Evolutionary conservation across 495 filamentous ascomycete species (phyloP).

Genomic region (Platismatia glauca): DNA sequence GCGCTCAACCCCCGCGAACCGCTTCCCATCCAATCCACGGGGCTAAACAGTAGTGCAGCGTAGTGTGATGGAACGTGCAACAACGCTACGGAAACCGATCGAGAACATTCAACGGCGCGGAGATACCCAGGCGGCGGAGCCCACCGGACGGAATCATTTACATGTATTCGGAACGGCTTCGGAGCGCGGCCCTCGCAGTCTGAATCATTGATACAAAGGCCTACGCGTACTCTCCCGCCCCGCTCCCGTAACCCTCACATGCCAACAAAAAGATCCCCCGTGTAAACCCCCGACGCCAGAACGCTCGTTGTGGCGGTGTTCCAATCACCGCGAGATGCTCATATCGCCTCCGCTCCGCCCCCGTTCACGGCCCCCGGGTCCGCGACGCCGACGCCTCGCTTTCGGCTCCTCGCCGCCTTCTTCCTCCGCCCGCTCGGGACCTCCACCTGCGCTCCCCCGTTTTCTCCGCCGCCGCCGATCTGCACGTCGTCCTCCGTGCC

Average conservation of each 20-base stretch:
- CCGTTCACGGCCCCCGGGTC: constrained; percentile 8
- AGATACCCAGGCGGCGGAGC: too few species aligned
- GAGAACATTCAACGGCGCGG: too few species aligned
- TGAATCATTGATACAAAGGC: background rate
- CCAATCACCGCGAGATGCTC: background rate
- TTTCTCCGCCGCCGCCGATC: constrained; percentile 37
- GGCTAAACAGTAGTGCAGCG: too few species aligned
- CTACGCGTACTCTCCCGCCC: background rate
- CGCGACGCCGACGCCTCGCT: constrained; percentile 17
- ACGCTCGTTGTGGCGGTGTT: background rate
- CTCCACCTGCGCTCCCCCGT: constrained; percentile 33
- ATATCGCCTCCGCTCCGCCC: constrained; percentile 2
- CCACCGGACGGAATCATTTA: background rate
- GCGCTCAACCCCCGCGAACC: too few species aligned
- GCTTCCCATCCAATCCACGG: too few species aligned
- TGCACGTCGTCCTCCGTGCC: constrained; percentile 29
- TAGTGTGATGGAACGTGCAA: too few species aligned
- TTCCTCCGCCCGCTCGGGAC: constrained; percentile 39
- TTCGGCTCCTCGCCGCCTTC: constrained; percentile 43
- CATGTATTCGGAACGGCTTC: background rate
- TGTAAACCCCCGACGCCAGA: background rate
- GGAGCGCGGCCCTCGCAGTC: background rate
- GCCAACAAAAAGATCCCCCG: background rate
- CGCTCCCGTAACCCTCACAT: background rate
- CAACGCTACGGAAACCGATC: too few species aligned